Base-by-base conservation (phyloP, 2,329 filamentous ascomycete species). In the Xylariaceae sp. region DNA sequence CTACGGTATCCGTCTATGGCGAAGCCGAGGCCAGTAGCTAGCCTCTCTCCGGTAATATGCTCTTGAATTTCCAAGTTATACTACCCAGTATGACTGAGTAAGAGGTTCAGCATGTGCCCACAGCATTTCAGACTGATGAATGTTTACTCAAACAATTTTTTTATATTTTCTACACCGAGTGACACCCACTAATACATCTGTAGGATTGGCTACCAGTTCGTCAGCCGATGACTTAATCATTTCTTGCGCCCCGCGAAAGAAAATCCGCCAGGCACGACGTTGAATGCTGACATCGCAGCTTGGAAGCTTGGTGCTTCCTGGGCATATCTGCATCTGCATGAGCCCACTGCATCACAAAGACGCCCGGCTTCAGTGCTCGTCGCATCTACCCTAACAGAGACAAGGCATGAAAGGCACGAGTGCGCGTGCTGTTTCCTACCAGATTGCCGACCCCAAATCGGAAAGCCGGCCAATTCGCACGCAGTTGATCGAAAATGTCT, bases 211-310 rank as follows among this genome's bases (percentile, higher is more conserved):
- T 51, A n/a, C 45, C 43, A 49, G 16, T 9, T 34, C 34, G 18
- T 16, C 49, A 22, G 16, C 36, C 41, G 29, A 15, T 5, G 36
- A 43, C 39, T 19, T 47, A 45, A 37, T 50, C 47, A 49, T 40
- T 47, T 41, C 44, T 45, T 54, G 49, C 39, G 46, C 46, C 53
- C 42, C 44, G 48, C 56, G 39, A 50, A 43, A 52, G 36, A 42
- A 41, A 19, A 34, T 12, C 37, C 29, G 13, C 16, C 49, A 21
- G 53, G 40, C 22, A 45, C 48, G n/a, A 47, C 19, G 21, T n/a
- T n/a, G n/a, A 26, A 29, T 54, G 26, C 51, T 47, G 22, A 26
- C 29, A 37, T 30, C 40, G 47, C 18, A 51, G 19, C 21, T 37
- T 21, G 16, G 21, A 39, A 47, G 43, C 42, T 36, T 46, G 40